phyloP scores from a whole-genome alignment of 2,329 filamentous ascomycete genomes.

The Xylaria sp. region DNA sequence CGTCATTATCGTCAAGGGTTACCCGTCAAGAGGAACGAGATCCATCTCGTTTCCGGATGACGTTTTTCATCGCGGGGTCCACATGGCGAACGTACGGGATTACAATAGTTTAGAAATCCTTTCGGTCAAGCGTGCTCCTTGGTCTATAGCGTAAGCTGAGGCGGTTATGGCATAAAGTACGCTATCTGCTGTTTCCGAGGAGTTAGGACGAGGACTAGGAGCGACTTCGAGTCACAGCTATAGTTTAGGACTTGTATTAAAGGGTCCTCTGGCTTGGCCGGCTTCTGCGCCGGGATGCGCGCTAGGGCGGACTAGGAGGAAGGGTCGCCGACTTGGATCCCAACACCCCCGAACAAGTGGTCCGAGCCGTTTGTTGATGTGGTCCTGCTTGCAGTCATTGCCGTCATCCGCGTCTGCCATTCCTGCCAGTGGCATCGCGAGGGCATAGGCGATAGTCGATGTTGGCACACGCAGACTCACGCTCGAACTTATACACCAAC shows the following conservation, averaged over 20 bases:
- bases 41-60: neutral
- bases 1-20: constrained; percentile 11
- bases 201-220: neutral
- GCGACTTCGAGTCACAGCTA: neutral
- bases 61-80: constrained; percentile 16
- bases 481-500: neutral
- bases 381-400: neutral
- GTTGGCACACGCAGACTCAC: neutral
- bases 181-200: neutral
- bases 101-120: neutral
- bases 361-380: neutral
- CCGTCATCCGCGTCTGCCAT: neutral
- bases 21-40: neutral
- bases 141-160: neutral
- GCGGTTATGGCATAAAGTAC: neutral
- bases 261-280: neutral
- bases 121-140: constrained; percentile 7
- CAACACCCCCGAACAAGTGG: neutral
- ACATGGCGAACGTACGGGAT: constrained; percentile 8
- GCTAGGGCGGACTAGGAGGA: constrained; percentile 3
- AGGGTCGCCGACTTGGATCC: constrained; percentile 23
- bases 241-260: neutral
- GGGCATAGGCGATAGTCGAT: neutral
- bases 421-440: neutral
- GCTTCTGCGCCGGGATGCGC: constrained; percentile 8